Evolutionary conservation across 192 early-diverging fungal species (phyloP).

Genomic region (Coemansia sp.): DNA sequence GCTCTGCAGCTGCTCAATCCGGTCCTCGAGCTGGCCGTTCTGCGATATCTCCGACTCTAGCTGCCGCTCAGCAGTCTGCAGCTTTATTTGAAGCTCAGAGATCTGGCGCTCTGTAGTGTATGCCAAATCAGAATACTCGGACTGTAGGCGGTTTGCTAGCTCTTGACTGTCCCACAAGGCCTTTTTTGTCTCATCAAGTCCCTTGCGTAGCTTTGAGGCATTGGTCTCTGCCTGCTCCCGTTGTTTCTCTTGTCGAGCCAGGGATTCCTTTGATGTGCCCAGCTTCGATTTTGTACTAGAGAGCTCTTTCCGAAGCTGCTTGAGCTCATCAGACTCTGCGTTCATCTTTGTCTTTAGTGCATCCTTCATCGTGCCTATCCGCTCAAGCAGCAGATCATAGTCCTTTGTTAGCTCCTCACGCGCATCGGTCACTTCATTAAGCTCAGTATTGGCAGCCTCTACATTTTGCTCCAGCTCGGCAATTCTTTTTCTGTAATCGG

Average conservation of each 20-base stretch:
- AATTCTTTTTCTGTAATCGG: conserved; percentile 9
- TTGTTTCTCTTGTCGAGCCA: conserved; percentile 6
- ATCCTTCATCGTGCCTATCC: conserved; percentile 77
- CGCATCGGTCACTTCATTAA: conserved; percentile 39
- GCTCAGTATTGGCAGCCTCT: conserved; percentile 17
- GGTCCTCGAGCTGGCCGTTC: conserved; percentile 44
- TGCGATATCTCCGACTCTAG: conserved; percentile 27
- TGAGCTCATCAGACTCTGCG: conserved; percentile 68
- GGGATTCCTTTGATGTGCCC: conserved; percentile 15
- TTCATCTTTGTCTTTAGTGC: conserved; percentile 80
- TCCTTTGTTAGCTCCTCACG: conserved; percentile 53
- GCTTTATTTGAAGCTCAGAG: conserved; percentile 16
- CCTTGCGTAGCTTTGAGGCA: conserved; percentile 14
- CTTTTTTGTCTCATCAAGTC: conserved; percentile 31
- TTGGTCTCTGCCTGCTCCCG: conserved; percentile 11
- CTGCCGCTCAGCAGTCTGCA: conserved; percentile 32
- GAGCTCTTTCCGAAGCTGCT: conserved; percentile 38
- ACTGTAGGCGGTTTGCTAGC: conserved; percentile 21
- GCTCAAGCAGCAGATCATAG: conserved; percentile 70
- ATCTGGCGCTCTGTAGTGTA: conserved; percentile 32
- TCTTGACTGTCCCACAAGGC: conserved; percentile 53
- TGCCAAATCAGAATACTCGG: conserved; percentile 22
- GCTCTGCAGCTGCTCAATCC: conserved; percentile 56
- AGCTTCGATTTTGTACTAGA: conserved; percentile 7
- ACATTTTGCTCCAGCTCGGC: conserved; percentile 29